A percentile compares a stretch with the other conserved stretches of the same genome.
Conservation (phyloP, 768 basidiomycete genomes). For the Suillus lakei region DNA sequence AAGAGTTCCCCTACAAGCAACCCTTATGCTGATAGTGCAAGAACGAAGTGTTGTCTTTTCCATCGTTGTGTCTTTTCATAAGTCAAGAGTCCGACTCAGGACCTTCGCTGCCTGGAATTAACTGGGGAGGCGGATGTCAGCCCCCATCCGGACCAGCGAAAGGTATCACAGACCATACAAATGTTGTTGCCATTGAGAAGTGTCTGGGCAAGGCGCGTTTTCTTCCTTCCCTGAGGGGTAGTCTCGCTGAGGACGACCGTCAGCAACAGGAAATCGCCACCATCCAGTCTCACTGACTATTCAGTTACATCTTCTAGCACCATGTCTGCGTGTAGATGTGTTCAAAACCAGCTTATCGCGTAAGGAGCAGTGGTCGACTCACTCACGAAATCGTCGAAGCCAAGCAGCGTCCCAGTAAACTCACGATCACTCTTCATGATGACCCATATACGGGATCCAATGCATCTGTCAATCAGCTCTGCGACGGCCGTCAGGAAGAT, state of each 20-base stretch:
- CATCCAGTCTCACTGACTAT: slow-evolving; percentile 62
- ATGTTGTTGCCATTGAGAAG: slow-evolving; percentile 95
- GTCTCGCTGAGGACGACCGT: slow-evolving; percentile 63
- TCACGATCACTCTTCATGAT: slow-evolving; percentile 98
- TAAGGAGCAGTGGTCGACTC: slow-evolving; percentile 46
- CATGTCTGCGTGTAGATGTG: slow-evolving; percentile 62
- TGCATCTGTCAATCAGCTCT: slow-evolving; percentile 98
- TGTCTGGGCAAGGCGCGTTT: slow-evolving; percentile 85
- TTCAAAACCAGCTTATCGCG: slow-evolving; percentile 3
- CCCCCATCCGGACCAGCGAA: slow-evolving; percentile 2
- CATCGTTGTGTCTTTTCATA: slow-evolving; percentile 9
- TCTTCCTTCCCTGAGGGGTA: slow-evolving; percentile 81
- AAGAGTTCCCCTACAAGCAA: not conserved
- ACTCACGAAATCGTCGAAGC: slow-evolving; percentile 99
- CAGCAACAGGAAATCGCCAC: slow-evolving; percentile 6
- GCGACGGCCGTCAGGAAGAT: slow-evolving; percentile 9
- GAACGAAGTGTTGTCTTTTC: not conserved
- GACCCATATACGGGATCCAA: slow-evolving; percentile 97
- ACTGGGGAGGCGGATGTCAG: slow-evolving; percentile 37
- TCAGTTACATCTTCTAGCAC: slow-evolving; percentile 96
- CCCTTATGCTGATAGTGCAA: not conserved
- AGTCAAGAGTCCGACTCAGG: slow-evolving; percentile 45
- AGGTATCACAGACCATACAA: slow-evolving; percentile 75
- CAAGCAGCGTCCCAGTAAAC: slow-evolving; percentile 92
- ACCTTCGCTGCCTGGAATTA: slow-evolving; percentile 74